Base-by-base conservation (phyloP, 805 yeast genomes). In the Suhomyces canberraensis region DNA sequence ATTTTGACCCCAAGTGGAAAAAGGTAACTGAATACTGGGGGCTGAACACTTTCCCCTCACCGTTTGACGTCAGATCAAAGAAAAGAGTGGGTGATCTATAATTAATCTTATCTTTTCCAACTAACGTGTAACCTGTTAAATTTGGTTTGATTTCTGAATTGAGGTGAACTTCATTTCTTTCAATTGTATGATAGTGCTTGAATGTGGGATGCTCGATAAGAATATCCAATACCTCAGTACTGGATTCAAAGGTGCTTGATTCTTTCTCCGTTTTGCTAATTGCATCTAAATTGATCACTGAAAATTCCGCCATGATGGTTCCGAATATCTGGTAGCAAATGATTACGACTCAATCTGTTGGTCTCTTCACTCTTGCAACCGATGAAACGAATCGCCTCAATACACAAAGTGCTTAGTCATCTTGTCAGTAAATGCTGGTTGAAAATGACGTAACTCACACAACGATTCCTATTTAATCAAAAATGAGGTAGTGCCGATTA, bases 1-100 rank as follows among this genome's bases (percentile, higher is more conserved):
- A 53, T 37, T 51, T 49, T 5, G 53, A 40, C 8, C 73, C 73
- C 36, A 68, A 51, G 35, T 61, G 66, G 45, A 66, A 60, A 36
- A 68, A 66, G 0, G 72, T 66, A 33, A 61, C 41, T 9, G 67
- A 58, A 37, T 40, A 52, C 2, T 27, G 25, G n/a, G 37, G 37
- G 19, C 16, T 33, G 13, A 47, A 46, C 24, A 33, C 45, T 1
- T 38, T 44, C 13, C 33, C 39, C 7, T 40, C 41, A 8, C 13
- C 26, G 6, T 24, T 24, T 24, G 11, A 8, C 13, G 5, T 9
- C 5, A 22, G 38, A 3, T 41, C 51, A 27, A 64, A 51, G 39
- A 57, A 67, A 21, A 62, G 48, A 14, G 66, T 47, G 13, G 54
- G 45, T 1, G 67, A 55, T 33, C 73, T 46, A 39, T 47, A 62